phyloP scores from a whole-genome alignment of 2,329 filamentous ascomycete genomes.

The Trichoderma simmonsii region DNA sequence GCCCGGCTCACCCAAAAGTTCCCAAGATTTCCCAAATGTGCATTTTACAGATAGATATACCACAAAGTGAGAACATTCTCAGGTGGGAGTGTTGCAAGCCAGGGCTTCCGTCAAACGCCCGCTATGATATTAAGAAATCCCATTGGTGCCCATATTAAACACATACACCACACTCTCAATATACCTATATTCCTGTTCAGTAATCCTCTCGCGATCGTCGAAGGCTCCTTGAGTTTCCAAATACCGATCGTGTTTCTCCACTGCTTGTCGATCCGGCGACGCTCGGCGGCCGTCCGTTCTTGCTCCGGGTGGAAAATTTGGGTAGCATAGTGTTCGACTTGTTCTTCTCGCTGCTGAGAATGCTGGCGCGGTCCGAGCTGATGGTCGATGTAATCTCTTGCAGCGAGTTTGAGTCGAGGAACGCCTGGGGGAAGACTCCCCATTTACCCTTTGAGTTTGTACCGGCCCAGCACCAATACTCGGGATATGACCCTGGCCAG shows the following conservation, averaged over 20 bases:
- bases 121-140: background rate
- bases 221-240: conserved; percentile 21
- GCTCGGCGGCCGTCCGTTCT: conserved; percentile 32
- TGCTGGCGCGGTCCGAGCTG: conserved; percentile 30
- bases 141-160: background rate
- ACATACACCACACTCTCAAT: background rate
- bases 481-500: conserved; percentile 40
- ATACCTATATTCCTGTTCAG: conserved; percentile 9
- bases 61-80: background rate
- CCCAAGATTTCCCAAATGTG: background rate
- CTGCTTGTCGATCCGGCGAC: conserved; percentile 34
- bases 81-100: background rate
- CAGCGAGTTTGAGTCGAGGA: conserved; percentile 47
- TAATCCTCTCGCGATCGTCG: conserved; percentile 6
- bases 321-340: conserved; percentile 34
- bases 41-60: background rate
- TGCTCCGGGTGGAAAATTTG: conserved; percentile 34
- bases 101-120: background rate
- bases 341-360: conserved; percentile 36
- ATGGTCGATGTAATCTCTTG: conserved; percentile 32
- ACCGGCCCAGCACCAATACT: conserved; percentile 57
- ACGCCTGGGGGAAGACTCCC: conserved; percentile 52
- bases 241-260: conserved; percentile 25
- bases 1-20: background rate
- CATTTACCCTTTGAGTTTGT: conserved; percentile 50